These are phyloP conservation scores for Blastobotrys peoriensis DNA, from an alignment of 805 yeast genomes.

Conservation along the genomic window DNA sequence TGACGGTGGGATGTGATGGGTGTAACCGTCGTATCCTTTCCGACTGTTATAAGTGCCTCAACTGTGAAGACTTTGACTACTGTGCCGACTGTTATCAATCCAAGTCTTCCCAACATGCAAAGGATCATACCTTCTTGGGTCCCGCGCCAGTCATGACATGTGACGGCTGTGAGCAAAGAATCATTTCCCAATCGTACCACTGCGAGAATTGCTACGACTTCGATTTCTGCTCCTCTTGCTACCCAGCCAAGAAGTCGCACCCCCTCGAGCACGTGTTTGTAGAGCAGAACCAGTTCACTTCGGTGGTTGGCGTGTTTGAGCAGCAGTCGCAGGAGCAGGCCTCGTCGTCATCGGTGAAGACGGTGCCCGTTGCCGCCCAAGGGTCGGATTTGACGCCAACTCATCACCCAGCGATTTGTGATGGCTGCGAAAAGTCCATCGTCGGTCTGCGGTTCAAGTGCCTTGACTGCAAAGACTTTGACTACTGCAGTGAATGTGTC, in stretches of 20 bases:
- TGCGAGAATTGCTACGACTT: slow-evolving; percentile 46
- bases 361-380: slow-evolving; percentile 28
- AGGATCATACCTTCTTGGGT: slow-evolving; percentile 19
- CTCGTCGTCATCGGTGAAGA: slow-evolving; percentile 22
- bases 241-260: slow-evolving; percentile 12
- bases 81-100: slow-evolving; percentile 34
- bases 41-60: slow-evolving; percentile 41
- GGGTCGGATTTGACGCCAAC: neutral
- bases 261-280: neutral
- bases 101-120: slow-evolving; percentile 15
- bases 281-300: slow-evolving; percentile 13
- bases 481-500: slow-evolving; percentile 39
- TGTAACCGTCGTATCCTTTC: slow-evolving; percentile 31
- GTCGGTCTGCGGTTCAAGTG: slow-evolving; percentile 44
- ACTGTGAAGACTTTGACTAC: slow-evolving; percentile 45
- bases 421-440: slow-evolving; percentile 23
- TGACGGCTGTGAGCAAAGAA: slow-evolving; percentile 21
- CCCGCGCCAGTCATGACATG: slow-evolving; percentile 9
- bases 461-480: slow-evolving; percentile 43
- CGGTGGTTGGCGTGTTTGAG: slow-evolving; percentile 42
- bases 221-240: slow-evolving; percentile 42
- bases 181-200: slow-evolving; percentile 40
- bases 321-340: neutral
- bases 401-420: slow-evolving; percentile 22
- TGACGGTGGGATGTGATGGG: slow-evolving; percentile 17